Conservation (phyloP, 2,329 filamentous ascomycete genomes). For the Scedosporium aurantiacum region DNA sequence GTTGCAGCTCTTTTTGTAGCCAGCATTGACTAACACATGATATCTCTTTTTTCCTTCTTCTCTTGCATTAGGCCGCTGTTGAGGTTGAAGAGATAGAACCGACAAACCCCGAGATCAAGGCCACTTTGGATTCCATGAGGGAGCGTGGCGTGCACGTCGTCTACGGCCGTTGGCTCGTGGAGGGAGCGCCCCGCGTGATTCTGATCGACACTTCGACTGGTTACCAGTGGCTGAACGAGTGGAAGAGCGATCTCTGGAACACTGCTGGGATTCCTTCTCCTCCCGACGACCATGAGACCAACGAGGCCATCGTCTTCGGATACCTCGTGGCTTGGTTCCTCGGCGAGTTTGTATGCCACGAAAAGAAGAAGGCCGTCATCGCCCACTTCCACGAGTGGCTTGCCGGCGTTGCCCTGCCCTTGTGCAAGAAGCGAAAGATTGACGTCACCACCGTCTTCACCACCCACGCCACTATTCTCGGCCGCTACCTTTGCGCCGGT, state of each 20-base stretch:
- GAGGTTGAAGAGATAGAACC: slow-evolving; percentile 92
- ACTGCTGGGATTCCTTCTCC: slow-evolving; percentile 88
- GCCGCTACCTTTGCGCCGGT: slow-evolving; percentile 91
- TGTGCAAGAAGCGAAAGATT: slow-evolving; percentile 88
- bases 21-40: slow-evolving; percentile 10
- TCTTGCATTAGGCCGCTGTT: slow-evolving; percentile 62
- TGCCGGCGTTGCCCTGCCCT: slow-evolving; percentile 80
- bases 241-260: slow-evolving; percentile 95
- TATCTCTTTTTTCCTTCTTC: background rate
- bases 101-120: slow-evolving; percentile 63
- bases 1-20: slow-evolving; percentile 6
- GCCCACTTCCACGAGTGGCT: slow-evolving; percentile 99
- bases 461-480: slow-evolving; percentile 56
- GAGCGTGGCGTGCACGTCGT: slow-evolving; percentile 81
- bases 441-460: slow-evolving; percentile 96
- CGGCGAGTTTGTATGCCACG: slow-evolving; percentile 91
- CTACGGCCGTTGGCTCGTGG: slow-evolving; percentile 95
- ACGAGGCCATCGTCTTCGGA: slow-evolving; percentile 94
- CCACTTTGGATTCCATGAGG: slow-evolving; percentile 85
- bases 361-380: slow-evolving; percentile 84
- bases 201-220: slow-evolving; percentile 92
- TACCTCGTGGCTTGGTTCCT: slow-evolving; percentile 97
- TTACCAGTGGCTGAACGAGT: slow-evolving; percentile 85
- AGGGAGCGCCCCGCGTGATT: slow-evolving; percentile 85
- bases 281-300: slow-evolving; percentile 84